A percentile compares a stretch with the other conserved stretches of the same genome.
phyloP scores from a whole-genome alignment of 495 filamentous ascomycete genomes.

The Bacidia rubella region DNA sequence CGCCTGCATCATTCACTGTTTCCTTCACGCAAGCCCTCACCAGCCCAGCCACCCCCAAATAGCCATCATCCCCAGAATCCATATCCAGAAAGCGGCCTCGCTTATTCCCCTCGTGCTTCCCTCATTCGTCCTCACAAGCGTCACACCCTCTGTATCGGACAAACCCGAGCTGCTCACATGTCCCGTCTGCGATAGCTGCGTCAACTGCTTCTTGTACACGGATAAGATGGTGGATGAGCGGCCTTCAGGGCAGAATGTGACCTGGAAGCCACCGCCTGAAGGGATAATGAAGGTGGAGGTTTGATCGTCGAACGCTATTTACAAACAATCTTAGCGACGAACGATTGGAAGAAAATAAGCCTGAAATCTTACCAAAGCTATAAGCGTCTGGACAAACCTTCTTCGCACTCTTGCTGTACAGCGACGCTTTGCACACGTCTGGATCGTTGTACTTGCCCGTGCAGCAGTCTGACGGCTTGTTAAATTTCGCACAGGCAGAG shows the following conservation, averaged over 20 bases:
- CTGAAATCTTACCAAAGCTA: too few relatives aligned
- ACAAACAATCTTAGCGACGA: constrained; percentile 20
- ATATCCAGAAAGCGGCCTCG: background rate
- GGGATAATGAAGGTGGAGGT: constrained; percentile 65
- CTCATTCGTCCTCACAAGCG: background rate
- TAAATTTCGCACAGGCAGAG: constrained; percentile 51
- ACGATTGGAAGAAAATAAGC: constrained; percentile 19
- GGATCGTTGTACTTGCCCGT: constrained; percentile 46
- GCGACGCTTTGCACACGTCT: constrained; percentile 41
- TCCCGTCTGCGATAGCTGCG: constrained; percentile 13
- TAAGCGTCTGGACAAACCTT: constrained; percentile 70
- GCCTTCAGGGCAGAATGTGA: constrained; percentile 62
- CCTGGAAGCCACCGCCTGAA: constrained; percentile 54
- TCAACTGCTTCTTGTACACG: constrained; percentile 32
- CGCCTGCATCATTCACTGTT: background rate
- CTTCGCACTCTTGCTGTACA: constrained; percentile 54
- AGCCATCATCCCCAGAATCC: background rate
- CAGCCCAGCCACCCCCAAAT: background rate
- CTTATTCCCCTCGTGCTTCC: background rate
- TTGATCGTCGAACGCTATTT: constrained; percentile 65
- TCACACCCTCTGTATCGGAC: constrained; percentile 10
- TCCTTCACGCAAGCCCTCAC: background rate
- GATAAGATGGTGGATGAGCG: constrained; percentile 54
- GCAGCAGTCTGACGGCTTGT: constrained; percentile 51
- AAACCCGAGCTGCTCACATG: constrained; percentile 7